Evolutionary conservation across 768 basidiomycete species (phyloP).

Genomic region (Tricholoma bakamatsutake): DNA sequence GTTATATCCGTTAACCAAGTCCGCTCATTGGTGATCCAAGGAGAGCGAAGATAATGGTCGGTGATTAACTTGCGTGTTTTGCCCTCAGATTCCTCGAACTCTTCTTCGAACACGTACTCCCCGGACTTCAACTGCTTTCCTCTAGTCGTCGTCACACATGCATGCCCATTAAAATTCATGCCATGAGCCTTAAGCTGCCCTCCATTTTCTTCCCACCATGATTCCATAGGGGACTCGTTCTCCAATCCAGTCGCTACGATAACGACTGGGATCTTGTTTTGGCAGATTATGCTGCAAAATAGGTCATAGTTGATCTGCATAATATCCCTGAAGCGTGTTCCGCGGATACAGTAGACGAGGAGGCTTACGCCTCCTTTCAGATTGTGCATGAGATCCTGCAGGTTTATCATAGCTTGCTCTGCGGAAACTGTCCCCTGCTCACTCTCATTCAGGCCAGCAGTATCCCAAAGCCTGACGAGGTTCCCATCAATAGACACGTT

Average conservation of each 20-base stretch:
- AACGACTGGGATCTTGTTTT: conserved; percentile 30
- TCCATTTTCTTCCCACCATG: conserved; percentile 31
- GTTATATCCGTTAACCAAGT: conserved; percentile 2
- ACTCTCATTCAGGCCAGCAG: conserved; percentile 34
- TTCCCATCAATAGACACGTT: conserved; percentile 19
- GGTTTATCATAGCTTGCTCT: conserved; percentile 13
- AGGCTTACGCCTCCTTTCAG: conserved; percentile 18
- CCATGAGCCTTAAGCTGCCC: conserved; percentile 20
- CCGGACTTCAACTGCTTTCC: conserved; percentile 14
- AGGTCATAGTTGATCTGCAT: conserved; percentile 29
- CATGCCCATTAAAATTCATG: conserved; percentile 29
- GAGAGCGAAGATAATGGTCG: not conserved
- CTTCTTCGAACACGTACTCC: conserved; percentile 15
- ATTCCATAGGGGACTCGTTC: conserved; percentile 31
- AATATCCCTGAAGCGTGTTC: conserved; percentile 15
- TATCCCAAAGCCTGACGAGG: conserved; percentile 28
- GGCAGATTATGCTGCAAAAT: conserved; percentile 30
- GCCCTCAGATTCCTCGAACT: conserved; percentile 13
- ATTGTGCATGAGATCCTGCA: conserved; percentile 14
- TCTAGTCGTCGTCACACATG: conserved; percentile 22
- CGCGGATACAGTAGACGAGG: conserved; percentile 34
- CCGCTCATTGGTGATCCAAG: conserved; percentile 5
- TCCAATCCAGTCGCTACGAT: conserved; percentile 32
- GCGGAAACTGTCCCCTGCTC: conserved; percentile 16
- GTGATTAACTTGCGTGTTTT: conserved; percentile 7